Conservation (phyloP, 2,329 filamentous ascomycete genomes). For the Harringtonia lauricola region DNA sequence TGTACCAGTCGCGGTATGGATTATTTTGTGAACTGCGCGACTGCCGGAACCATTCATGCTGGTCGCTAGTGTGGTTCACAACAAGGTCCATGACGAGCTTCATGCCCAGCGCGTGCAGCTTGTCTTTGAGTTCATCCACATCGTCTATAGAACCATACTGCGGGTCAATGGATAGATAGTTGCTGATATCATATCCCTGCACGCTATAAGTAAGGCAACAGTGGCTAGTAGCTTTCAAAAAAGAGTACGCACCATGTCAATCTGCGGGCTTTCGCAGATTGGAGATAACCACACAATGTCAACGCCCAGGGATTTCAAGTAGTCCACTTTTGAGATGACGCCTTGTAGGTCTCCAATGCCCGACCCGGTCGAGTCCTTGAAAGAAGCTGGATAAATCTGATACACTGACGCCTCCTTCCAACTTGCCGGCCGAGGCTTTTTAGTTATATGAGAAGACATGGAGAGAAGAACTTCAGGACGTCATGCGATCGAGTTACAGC, state of each 20-base stretch:
- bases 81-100: slow-evolving; percentile 54
- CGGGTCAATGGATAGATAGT: slow-evolving; percentile 42
- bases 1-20: slow-evolving; percentile 48
- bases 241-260: slow-evolving; percentile 32
- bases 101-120: slow-evolving; percentile 50
- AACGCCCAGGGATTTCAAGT: slow-evolving; percentile 48
- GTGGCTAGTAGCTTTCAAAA: not conserved
- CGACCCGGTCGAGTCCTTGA: slow-evolving; percentile 42
- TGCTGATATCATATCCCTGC: slow-evolving; percentile 49
- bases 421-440: not conserved
- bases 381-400: slow-evolving; percentile 41
- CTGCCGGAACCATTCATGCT: slow-evolving; percentile 60
- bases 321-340: slow-evolving; percentile 52
- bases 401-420: slow-evolving; percentile 9
- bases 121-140: slow-evolving; percentile 47
- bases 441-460: not conserved
- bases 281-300: slow-evolving; percentile 48
- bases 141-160: slow-evolving; percentile 53
- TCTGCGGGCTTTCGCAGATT: slow-evolving; percentile 37
- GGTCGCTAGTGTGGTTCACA: slow-evolving; percentile 64
- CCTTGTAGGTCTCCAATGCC: slow-evolving; percentile 56
- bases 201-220: not conserved
- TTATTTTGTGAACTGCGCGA: slow-evolving; percentile 48
- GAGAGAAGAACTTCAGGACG: no score
- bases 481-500: no score